Conservation (phyloP, 2,329 filamentous ascomycete genomes). For the Zalaria sp. region DNA sequence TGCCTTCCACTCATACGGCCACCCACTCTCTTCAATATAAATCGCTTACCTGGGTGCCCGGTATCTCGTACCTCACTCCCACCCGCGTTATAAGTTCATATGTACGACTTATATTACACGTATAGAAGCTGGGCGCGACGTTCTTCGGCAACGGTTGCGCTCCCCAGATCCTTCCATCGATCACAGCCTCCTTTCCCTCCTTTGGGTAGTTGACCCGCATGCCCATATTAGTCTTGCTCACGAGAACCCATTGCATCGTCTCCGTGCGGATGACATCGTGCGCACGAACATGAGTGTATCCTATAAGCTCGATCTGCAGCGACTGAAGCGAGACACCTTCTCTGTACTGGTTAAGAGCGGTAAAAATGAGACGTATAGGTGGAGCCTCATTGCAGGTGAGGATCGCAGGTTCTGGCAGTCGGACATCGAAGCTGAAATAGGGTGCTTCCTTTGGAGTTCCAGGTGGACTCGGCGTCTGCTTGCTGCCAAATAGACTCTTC, state of each 20-base stretch:
- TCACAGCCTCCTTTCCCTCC: conserved; percentile 29
- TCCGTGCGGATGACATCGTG: conserved; percentile 62
- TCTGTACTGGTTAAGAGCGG: conserved; percentile 54
- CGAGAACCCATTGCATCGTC: conserved; percentile 59
- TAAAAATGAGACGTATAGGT: conserved; percentile 66
- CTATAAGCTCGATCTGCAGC: conserved; percentile 69
- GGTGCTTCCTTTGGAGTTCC: conserved; percentile 25
- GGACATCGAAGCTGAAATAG: conserved; percentile 63
- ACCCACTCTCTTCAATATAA: neutral
- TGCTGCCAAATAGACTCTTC: conserved; percentile 43
- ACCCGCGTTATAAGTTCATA: conserved; percentile 78
- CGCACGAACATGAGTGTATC: conserved; percentile 64
- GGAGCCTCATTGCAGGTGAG: conserved; percentile 80
- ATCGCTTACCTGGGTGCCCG: neutral
- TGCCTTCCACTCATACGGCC: neutral
- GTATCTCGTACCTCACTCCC: conserved; percentile 52
- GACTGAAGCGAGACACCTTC: conserved; percentile 64
- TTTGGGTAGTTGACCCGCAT: conserved; percentile 51
- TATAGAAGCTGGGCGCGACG: conserved; percentile 71
- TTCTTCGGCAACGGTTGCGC: conserved; percentile 63
- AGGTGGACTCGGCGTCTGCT: conserved; percentile 11
- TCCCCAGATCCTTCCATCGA: conserved; percentile 58
- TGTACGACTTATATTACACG: conserved; percentile 70
- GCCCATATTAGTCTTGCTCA: conserved; percentile 56
- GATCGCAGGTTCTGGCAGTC: conserved; percentile 75